These are phyloP conservation scores for Verticillium nubilum DNA, from an alignment of 2,329 filamentous ascomycete genomes.

Conservation along the genomic window DNA sequence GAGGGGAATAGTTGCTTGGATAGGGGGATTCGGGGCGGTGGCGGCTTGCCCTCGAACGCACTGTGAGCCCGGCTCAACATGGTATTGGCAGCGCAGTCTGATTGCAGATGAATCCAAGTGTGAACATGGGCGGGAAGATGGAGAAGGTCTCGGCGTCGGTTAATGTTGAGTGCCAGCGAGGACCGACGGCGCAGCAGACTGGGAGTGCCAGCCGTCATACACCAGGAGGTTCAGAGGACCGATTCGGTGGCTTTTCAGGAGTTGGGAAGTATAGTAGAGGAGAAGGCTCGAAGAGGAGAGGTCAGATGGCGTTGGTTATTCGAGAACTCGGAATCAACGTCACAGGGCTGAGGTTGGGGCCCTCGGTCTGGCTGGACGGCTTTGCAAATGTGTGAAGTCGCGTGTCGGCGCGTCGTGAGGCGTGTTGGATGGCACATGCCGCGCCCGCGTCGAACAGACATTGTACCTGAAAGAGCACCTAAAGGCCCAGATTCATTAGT, in stretches of 20 bases:
- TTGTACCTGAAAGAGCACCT: too few species aligned
- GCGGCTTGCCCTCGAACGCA: conserved; percentile 30
- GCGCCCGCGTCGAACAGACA: too few species aligned
- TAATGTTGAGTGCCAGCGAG: not conserved
- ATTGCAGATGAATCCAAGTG: not conserved
- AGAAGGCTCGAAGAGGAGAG: not conserved
- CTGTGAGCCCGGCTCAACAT: conserved; percentile 32
- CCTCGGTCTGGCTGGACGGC: not conserved
- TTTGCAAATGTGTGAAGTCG: not conserved
- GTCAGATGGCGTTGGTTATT: not conserved
- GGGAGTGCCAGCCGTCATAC: not conserved
- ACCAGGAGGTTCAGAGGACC: not conserved
- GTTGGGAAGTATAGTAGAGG: not conserved
- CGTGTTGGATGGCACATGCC: not conserved
- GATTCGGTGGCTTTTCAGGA: not conserved
- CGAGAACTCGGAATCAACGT: not conserved
- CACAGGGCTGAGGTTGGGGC: not conserved
- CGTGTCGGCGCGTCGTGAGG: not conserved
- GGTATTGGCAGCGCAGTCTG: conserved; percentile 12
- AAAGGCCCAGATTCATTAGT: too few species aligned
- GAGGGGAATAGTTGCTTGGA: conserved; percentile 52
- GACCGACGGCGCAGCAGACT: not conserved
- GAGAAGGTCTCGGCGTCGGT: not conserved
- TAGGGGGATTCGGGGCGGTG: conserved; percentile 26
- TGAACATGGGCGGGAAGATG: not conserved